Evolutionary conservation across 441 rosid genomes (phyloP), one percentile per base, ranked within the genome.

Genomic region (Syzygium malaccense): DNA sequence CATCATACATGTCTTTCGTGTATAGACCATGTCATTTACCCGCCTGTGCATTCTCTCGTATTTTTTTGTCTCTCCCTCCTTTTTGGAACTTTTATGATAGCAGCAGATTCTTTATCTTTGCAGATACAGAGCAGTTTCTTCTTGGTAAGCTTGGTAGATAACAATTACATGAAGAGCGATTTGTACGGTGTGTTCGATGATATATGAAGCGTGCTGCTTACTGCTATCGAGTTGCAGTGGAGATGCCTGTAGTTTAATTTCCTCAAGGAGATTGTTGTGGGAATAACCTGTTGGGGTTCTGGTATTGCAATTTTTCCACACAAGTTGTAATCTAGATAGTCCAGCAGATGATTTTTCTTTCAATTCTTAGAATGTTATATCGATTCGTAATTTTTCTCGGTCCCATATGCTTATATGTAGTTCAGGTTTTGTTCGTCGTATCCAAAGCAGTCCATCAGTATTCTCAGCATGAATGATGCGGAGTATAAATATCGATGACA

Each of bases 71-170:
- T 13, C 56, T 49, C 53, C 55, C 41, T 23, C 23, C 12, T 56
- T 33, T 79, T 88, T 4, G 18, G 51, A 75, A 45, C 51, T 41
- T 23, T 12, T 75, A 28, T 75, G 17, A 37, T 12, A 45, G 20
- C 51, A 23, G 6, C 51, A 3, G 14, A 37, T 71, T 37, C 51
- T 23, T 55, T 18, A 41, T 79, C 55, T 55, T 60, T 94, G 95
- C 98, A 97, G 99, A 94, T 97, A 88, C 94, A 97, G 91, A 93
- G 91, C 93, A 95, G 90, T 92, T 95, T 94, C 94, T 97, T 91
- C 90, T 90, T 98, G 96, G 99, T 96, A 56, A 98, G 99, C 93
- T 95, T 98, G 93, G 99, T 98, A 28, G 99, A 97, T 86, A 97
- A 98, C 4, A 96, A 98, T 62, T 96, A 95, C 92, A 88, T 98